These are phyloP conservation scores for Pestalotiopsis sp. DNA, from an alignment of 2,329 filamentous ascomycete genomes.

Conservation along the genomic window DNA sequence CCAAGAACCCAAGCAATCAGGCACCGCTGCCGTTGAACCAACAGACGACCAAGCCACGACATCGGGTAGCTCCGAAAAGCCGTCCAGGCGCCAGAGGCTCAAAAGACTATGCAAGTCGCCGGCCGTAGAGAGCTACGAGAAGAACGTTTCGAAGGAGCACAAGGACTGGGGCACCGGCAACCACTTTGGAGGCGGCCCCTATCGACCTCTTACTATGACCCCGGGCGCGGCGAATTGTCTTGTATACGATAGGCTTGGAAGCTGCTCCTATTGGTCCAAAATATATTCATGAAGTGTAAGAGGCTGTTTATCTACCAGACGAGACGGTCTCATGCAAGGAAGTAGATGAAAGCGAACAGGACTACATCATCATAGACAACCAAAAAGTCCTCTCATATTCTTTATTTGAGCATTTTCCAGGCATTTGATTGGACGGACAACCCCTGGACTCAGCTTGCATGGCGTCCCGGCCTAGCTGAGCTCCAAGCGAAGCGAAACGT, in stretches of 20 bases:
- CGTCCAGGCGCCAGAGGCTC: not conserved
- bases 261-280: too few species aligned
- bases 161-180: constrained; percentile 10
- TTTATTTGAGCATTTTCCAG: too few species aligned
- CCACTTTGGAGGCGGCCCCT: not conserved
- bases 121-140: not conserved
- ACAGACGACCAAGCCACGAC: not conserved
- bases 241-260: too few species aligned
- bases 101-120: constrained; percentile 6
- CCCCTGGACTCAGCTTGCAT: not conserved
- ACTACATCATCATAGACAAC: too few species aligned
- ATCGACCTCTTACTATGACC: not conserved
- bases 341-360: too few species aligned
- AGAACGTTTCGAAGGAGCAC: not conserved
- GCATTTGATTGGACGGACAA: too few species aligned
- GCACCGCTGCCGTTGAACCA: not conserved
- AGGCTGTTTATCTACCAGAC: too few species aligned
- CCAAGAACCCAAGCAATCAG: not conserved
- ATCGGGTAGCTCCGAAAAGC: not conserved
- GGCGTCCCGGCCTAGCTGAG: not conserved
- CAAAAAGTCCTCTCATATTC: too few species aligned
- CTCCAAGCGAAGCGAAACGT: not conserved
- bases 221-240: not conserved
- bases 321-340: too few species aligned
- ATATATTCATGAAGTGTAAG: too few species aligned